Evolutionary conservation across 2,329 filamentous ascomycete genomes (phyloP), one percentile per base, ranked within the genome.

Genomic region (Dichotomopilus funicola): DNA sequence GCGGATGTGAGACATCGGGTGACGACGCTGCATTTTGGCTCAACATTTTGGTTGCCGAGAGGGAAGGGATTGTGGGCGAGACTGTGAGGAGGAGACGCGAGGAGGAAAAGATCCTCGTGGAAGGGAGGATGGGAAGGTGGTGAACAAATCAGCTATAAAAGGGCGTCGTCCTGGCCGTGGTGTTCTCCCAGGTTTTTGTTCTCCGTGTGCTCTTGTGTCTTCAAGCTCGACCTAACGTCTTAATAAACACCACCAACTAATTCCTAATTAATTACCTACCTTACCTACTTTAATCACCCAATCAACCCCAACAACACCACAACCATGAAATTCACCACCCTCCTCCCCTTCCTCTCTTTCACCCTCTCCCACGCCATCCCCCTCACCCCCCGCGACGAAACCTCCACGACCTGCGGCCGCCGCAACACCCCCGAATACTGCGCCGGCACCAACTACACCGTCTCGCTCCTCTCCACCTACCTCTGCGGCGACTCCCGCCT

Each of bases 401-500:
- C 40, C 3, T 35, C 48, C 13, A 13, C 55, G 13, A n/a, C 56
- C n/a, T 57, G 53, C 41, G 49, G 54, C 47, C 37, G 41, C 40
- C 47, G 31, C 43, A 56, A 55, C 51, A 54, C 44, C 7, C 34
- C 37, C n/a, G 35, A 42, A 10, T 68, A 64, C 59, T 73, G 70
- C 58, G 54, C 51, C 11, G 67, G 68, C n/a, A 71, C 71, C 48
- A 59, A 60, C 36, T 66, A 64, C 52, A 65, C 65, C 54, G 19
- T 38, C 11, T 57, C 60, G 1, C 61, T 64, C 11, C 63, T 59
- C 33, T 33, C 55, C 1, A 62, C 57, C 27, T 73, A 71, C 58
- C 59, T 72, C 56, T 73, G 71, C 61, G 70, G 70, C n/a, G 71
- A 73, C 59, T 48, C 55, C 1, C 68, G 71, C 11, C 67, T 74